Percentiles rank a stretch among this genome's conserved stretches.
These are phyloP conservation scores for Stylonectria norvegica DNA, from an alignment of 2,329 filamentous ascomycete genomes.

Conservation along the genomic window DNA sequence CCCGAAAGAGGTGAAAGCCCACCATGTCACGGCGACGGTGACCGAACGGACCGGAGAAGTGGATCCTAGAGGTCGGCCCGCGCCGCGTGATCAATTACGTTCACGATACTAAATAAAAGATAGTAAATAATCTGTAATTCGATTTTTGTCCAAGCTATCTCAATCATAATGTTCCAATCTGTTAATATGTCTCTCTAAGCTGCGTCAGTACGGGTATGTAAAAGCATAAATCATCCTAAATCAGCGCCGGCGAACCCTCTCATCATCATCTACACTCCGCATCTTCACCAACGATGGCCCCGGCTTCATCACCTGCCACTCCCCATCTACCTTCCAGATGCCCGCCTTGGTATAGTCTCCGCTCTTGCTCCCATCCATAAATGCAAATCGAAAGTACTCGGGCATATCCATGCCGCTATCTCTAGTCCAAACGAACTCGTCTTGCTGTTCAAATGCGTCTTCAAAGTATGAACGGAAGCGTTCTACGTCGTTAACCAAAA, in stretches of 20 bases:
- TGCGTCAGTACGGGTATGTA: too few relatives aligned
- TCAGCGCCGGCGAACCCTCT: conserved; percentile 19
- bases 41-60: too few relatives aligned
- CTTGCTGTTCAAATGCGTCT: conserved; percentile 43
- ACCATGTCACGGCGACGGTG: too few relatives aligned
- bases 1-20: too few relatives aligned
- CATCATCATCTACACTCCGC: conserved; percentile 23
- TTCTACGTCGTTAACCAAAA: conserved; percentile 84
- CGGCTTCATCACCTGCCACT: conserved; percentile 63
- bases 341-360: conserved; percentile 76
- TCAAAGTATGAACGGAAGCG: conserved; percentile 70
- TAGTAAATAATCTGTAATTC: too few relatives aligned
- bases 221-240: conserved; percentile 7
- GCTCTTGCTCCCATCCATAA: conserved; percentile 60
- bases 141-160: too few relatives aligned
- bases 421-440: conserved; percentile 58
- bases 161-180: neutral
- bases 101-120: too few relatives aligned
- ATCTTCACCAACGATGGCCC: conserved; percentile 52
- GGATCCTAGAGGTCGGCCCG: too few relatives aligned
- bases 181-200: conserved; percentile 1
- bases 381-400: conserved; percentile 77
- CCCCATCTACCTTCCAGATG: conserved; percentile 60
- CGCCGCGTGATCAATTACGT: too few relatives aligned
- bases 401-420: conserved; percentile 44